Evolutionary conservation across 768 basidiomycete species (phyloP).

Genomic region (Serpula lacrymans): DNA sequence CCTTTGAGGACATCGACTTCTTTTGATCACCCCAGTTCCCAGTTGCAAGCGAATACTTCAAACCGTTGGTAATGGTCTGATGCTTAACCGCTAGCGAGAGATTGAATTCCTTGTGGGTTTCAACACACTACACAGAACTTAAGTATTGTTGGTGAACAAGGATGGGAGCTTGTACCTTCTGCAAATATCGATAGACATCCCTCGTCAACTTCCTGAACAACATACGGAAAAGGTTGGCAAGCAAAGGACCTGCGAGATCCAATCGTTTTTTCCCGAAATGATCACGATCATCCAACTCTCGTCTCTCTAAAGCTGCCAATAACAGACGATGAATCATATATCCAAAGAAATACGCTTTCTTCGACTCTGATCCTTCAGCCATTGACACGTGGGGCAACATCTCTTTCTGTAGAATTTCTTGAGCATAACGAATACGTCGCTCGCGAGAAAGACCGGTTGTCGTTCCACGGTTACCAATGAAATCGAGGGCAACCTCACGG

Average conservation of each 20-base stretch:
- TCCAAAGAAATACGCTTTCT: slow-evolving; percentile 99
- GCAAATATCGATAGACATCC: slow-evolving; percentile 94
- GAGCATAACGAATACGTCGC: slow-evolving; percentile 91
- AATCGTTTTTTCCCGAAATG: slow-evolving; percentile 99
- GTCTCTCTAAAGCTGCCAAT: slow-evolving; percentile 87
- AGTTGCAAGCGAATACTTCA: slow-evolving; percentile 96
- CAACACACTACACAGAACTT: slow-evolving; percentile 78
- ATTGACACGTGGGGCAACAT: slow-evolving; percentile 98
- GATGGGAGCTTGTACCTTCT: slow-evolving; percentile 63
- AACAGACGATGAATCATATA: slow-evolving; percentile 98
- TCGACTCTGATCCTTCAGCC: slow-evolving; percentile 92
- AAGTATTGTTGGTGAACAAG: not conserved
- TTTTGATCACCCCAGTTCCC: slow-evolving; percentile 99
- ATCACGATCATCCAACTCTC: slow-evolving; percentile 98
- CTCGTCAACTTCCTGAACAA: slow-evolving; percentile 94
- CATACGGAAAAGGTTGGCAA: slow-evolving; percentile 98
- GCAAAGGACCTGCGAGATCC: slow-evolving; percentile 91
- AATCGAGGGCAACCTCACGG: slow-evolving; percentile 94
- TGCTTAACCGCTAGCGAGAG: slow-evolving; percentile 90
- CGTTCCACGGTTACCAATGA: slow-evolving; percentile 97
- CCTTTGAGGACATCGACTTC: slow-evolving; percentile 96
- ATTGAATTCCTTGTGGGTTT: slow-evolving; percentile 93
- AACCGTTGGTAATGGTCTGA: slow-evolving; percentile 95
- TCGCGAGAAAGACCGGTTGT: slow-evolving; percentile 90
- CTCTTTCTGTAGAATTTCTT: slow-evolving; percentile 98